Evolutionary conservation across 306 rosid genomes (phyloP), one percentile per base, ranked within the genome.

Genomic region (Castanea sativa): DNA sequence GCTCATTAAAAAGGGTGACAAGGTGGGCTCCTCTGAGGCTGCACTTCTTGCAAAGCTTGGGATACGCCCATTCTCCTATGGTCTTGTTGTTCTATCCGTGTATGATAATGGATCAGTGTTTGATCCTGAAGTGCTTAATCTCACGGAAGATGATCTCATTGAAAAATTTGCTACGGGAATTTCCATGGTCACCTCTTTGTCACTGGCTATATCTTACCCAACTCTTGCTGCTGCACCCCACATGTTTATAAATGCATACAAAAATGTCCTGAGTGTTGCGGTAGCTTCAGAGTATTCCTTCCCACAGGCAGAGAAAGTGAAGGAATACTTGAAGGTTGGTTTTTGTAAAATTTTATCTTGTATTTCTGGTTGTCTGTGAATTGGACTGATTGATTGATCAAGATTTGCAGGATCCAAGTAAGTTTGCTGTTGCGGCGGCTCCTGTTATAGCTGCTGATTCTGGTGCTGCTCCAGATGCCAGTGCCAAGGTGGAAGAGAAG

Each of bases 41-140:
- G 92, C 92, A 21, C 86, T 88, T 19, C 90, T 88, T 70, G 77
- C 92, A 4, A 88, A 88, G 90, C 90, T 88, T 5, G 92, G 88
- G 6, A 84, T 88, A 29, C 80, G 92, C 76, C 92, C 92, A 6
- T 88, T 88, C 83, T 88, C 92, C 0, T 88, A 88, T 5, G 92
- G 92, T 72, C 92, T 88, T 11, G 67, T 86, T 33, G 92, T 86
- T 2, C 43, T 56, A 5, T 74, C 83, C 12, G 92, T 86, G 12
- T 88, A 88, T 33, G 90, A 88, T 78, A 86, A 82, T 30, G 92
- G 92, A 19, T 86, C 88, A 0, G 87, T 82, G 41, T 88, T 88
- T 25, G 74, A 80, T 82, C 92, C 92, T 14, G 90, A 88, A 87
- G 92, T 88, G 43, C 92, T 88, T 65, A 83, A 88, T 43, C 82